Evolutionary conservation across 2,329 filamentous ascomycete genomes (phyloP), one percentile per base, ranked within the genome.

Genomic region (Plenodomus lindquistii): DNA sequence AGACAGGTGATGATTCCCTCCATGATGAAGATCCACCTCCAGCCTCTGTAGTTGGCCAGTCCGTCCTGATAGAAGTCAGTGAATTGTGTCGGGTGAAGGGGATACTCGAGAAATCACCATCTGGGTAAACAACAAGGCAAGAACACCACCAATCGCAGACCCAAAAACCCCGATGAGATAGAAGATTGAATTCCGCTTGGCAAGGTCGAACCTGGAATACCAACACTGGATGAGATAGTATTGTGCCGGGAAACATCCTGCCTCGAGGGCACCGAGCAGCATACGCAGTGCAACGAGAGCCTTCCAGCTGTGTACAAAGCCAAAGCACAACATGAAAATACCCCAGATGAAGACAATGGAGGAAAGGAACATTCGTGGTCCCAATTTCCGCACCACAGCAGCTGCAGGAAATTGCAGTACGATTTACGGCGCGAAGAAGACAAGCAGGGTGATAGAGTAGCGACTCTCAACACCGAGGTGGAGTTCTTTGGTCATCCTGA

Each of bases 181-280:
- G 58, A 83, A 84, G n/a, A 83, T 68, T 6, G 79, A 77, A 37
- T 82, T 75, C 7, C 80, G 70, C 35, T 75, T 80, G 35, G 80
- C 78, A 50, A 76, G 68, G 56, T 83, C 80, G 36, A 79, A 74
- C 18, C 77, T 72, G 40, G 77, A 78, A 54, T 84, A 84, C 79
- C 81, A 85, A 68, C 80, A 80, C 2, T 79, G 81, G 11, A 83
- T 73, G 45, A 82, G 77, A 60, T 79, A 81, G 24, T 79, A 15
- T 2, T 20, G 20, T 16, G 42, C 56, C n/a, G 56, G 56, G 20
- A 55, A 57, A 16, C 54, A 37, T 4, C 54, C 54, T 13, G 52
- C 47, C 46, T 53, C 37, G 37, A 27, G 9, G 7, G 20, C 24
- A 40, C 36, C 43, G 4, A 46, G 21, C 4, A 46, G 16, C 6